A percentile compares a stretch with the other conserved stretches of the same genome.
Evolutionary conservation across 352 stramenopile species (phyloP).

Genomic region (Phytopythium chamaehyphon): DNA sequence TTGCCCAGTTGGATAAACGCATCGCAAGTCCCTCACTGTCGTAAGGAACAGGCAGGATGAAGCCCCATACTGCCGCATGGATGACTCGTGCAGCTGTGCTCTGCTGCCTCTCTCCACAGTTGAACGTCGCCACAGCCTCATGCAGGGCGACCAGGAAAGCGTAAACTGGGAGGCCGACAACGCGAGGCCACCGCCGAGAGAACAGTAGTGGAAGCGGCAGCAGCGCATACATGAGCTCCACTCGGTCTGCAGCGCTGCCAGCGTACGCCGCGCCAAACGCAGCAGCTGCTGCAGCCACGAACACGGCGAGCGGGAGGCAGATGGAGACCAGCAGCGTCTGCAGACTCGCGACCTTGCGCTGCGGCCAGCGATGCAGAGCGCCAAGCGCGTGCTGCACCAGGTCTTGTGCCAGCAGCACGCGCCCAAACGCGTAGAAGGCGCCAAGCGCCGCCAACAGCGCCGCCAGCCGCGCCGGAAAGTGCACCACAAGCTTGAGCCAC

Average conservation of each 20-base stretch:
- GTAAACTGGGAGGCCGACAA: conserved; percentile 67
- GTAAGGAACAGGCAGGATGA: conserved; percentile 32
- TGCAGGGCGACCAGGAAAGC: conserved; percentile 38
- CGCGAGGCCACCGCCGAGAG: conserved; percentile 35
- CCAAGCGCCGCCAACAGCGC: conserved; percentile 43
- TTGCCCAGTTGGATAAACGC: not conserved
- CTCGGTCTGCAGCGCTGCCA: not conserved
- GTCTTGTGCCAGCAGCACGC: conserved; percentile 58
- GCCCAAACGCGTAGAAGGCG: conserved; percentile 64
- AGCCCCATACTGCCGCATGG: conserved; percentile 6
- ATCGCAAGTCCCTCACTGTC: not conserved
- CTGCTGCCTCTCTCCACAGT: not conserved
- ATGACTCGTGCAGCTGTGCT: conserved; percentile 1
- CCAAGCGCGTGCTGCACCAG: conserved; percentile 25
- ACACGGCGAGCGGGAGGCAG: conserved; percentile 39
- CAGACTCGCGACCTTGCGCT: not conserved
- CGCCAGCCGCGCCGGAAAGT: conserved; percentile 55
- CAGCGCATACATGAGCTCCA: conserved; percentile 50
- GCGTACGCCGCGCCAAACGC: not conserved
- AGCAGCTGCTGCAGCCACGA: conserved; percentile 12
- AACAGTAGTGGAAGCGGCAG: conserved; percentile 57
- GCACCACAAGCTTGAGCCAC: conserved; percentile 55
- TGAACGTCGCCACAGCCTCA: not conserved
- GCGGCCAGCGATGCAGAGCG: conserved; percentile 21
- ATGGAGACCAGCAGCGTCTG: conserved; percentile 13